Base-by-base conservation (phyloP, 1,139 yeast species). In the Saccharomyces uvarum region DNA sequence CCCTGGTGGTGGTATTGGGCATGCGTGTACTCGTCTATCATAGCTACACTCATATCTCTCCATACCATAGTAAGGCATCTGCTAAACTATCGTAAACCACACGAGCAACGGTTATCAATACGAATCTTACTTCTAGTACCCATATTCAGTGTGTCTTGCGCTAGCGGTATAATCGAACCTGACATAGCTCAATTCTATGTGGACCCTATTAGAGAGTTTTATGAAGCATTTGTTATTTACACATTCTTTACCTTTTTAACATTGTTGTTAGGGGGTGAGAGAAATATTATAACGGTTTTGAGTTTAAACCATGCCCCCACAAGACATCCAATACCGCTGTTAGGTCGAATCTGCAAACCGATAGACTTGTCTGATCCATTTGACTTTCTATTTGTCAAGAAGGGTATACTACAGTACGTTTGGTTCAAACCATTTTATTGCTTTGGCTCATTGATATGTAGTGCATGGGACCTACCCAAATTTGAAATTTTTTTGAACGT, bases 181-280 rank as follows among this genome's bases (percentile, higher is more conserved):
- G 72, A 73, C 51, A 48, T 57, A n/a, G 58, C 67, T 21, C 62
- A 62, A 47, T 52, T 63, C 2, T 66, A 85, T 26, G 64, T 91
- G 9, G 95, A 86, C 59, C 96, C 97, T 0, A 63, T 87, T 0
- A 76, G 95, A 53, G 99, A 93, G 66, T 82, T 91, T 1, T 93
- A 93, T 70, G 99, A 95, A 70, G 97, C 98, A 0, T 88, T 95
- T 71, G 97, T 91, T 48, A 88, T 93, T 48, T 95, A 93, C 69
- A 90, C 97, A 2, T 93, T 93, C 70, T 91, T 88, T 73, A 80
- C 93, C 26, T 75, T 91, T 44, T 74, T 95, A 54, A 89, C 95
- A 1, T 82, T 84, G 58, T 80, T 89, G 75, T 77, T 93, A 11
- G 98, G 98, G 0, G 99, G 99, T 28, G 99, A 93, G 68, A 74